phyloP scores from a whole-genome alignment of 164 flowering plant genomes.

The Malania oleifera region DNA sequence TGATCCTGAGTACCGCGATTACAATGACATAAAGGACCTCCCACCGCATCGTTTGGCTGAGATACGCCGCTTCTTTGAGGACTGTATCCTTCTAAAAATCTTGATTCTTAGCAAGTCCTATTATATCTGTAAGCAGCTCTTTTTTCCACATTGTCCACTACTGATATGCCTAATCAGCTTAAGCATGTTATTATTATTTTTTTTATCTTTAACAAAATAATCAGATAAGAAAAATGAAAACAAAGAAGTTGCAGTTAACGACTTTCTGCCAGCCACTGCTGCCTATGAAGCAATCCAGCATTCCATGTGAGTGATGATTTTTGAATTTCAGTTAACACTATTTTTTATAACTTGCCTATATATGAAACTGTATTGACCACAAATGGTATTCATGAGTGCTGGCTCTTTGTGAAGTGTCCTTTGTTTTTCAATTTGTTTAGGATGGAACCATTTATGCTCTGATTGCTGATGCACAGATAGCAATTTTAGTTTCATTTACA shows the following conservation, averaged over 20 bases:
- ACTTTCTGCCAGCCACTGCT: conserved; percentile 63
- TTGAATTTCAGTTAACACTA: not conserved
- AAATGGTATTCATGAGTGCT: no score
- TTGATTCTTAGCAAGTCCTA: not conserved
- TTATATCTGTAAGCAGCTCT: no score
- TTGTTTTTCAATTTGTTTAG: no score
- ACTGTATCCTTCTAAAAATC: conserved; percentile 54
- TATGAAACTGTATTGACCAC: no score
- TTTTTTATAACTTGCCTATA: no score
- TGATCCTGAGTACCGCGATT: conserved; percentile 82
- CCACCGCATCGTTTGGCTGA: conserved; percentile 88
- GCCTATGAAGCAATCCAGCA: conserved; percentile 67
- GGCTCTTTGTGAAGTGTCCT: no score
- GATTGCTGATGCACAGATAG: no score
- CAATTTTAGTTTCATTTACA: no score
- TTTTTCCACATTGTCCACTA: not conserved
- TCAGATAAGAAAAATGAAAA: conserved; percentile 88
- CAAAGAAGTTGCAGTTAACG: conserved; percentile 80
- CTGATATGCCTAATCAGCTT: not conserved
- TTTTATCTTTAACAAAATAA: conserved; percentile 24
- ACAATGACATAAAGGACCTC: conserved; percentile 73
- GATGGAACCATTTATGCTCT: no score
- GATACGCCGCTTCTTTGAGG: conserved; percentile 82
- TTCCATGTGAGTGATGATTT: conserved; percentile 51
- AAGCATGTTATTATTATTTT: not conserved